Evolutionary conservation across 805 yeast species (phyloP).

Genomic region (Candida berthetii): DNA sequence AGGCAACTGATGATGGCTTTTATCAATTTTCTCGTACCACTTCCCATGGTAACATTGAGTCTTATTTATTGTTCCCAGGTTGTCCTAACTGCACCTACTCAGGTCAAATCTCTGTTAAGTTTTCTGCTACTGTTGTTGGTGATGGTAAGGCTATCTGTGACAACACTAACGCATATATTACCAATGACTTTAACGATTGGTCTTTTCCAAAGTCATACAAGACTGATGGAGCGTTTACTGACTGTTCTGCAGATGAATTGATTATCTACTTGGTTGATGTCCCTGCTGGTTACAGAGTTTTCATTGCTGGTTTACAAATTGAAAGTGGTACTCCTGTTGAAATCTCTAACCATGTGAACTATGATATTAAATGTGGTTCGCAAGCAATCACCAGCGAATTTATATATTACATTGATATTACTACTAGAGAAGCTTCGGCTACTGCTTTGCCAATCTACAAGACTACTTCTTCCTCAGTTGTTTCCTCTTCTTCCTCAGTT

Average conservation of each 20-base stretch:
- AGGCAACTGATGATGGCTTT: constrained; percentile 9
- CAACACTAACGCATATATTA: constrained; percentile 9
- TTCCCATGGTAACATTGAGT: constrained; percentile 23
- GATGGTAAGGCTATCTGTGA: constrained; percentile 17
- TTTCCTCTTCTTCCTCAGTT: constrained; percentile 12
- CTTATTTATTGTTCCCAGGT: constrained; percentile 25
- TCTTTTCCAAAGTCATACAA: constrained; percentile 19
- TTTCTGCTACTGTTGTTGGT: constrained; percentile 8
- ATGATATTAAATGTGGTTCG: constrained; percentile 9
- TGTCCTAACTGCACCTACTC: constrained; percentile 22
- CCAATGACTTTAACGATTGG: constrained; percentile 28
- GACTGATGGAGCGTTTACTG: constrained; percentile 7
- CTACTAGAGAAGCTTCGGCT: constrained; percentile 13
- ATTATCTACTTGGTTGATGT: constrained; percentile 13
- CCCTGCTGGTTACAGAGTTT: constrained; percentile 21
- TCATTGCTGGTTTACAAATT: constrained; percentile 25
- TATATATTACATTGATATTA: constrained; percentile 2
- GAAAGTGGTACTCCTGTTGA: constrained; percentile 2
- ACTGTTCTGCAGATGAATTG: constrained; percentile 21
- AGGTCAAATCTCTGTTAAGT: constrained; percentile 20
- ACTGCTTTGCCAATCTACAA: constrained; percentile 7
- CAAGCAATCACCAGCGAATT: constrained; percentile 1
- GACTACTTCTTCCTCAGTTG: constrained; percentile 13
- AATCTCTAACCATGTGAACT: constrained; percentile 6
- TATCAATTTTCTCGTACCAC: constrained; percentile 25